Evolutionary conservation across 1,284 basidiomycete genomes (phyloP).

Genomic region (Cutaneotrichosporon arboriforme): DNA sequence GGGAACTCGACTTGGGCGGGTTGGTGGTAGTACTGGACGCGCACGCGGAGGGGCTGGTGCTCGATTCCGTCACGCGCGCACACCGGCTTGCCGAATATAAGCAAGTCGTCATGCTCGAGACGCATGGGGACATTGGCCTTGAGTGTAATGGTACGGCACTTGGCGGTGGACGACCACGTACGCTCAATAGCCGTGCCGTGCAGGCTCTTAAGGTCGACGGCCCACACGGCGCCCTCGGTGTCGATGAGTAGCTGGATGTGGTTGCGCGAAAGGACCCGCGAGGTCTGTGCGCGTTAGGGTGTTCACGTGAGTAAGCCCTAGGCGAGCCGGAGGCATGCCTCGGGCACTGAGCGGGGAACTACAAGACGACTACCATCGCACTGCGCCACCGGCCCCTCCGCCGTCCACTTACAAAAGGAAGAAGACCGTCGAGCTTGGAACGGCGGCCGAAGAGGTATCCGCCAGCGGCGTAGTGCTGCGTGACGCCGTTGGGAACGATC

Average conservation of each 20-base stretch:
- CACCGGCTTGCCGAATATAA: constrained; percentile 42
- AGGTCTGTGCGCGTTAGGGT: constrained; percentile 13
- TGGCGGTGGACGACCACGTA: not conserved
- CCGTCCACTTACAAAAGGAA: constrained; percentile 3
- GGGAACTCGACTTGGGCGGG: not conserved
- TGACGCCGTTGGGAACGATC: not conserved
- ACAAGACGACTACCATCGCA: too few species aligned
- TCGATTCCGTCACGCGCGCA: not conserved
- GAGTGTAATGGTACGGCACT: not conserved
- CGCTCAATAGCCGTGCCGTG: constrained; percentile 27
- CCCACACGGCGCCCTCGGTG: constrained; percentile 20
- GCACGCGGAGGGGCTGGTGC: constrained; percentile 2
- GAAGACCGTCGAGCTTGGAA: not conserved
- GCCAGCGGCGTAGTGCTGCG: not conserved
- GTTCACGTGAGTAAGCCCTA: not conserved
- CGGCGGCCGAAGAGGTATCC: constrained; percentile 5
- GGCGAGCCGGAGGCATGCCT: too few species aligned
- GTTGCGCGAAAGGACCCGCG: constrained; percentile 29
- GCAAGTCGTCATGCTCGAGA: constrained; percentile 22
- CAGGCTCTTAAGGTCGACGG: constrained; percentile 28
- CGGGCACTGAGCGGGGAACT: too few species aligned
- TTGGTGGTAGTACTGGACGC: constrained; percentile 1
- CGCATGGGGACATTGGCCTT: constrained; percentile 13
- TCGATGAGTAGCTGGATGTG: constrained; percentile 29
- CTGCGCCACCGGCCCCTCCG: too few species aligned